These are phyloP conservation scores for Xylaria curta DNA, from an alignment of 495 filamentous ascomycete species.

Conservation along the genomic window DNA sequence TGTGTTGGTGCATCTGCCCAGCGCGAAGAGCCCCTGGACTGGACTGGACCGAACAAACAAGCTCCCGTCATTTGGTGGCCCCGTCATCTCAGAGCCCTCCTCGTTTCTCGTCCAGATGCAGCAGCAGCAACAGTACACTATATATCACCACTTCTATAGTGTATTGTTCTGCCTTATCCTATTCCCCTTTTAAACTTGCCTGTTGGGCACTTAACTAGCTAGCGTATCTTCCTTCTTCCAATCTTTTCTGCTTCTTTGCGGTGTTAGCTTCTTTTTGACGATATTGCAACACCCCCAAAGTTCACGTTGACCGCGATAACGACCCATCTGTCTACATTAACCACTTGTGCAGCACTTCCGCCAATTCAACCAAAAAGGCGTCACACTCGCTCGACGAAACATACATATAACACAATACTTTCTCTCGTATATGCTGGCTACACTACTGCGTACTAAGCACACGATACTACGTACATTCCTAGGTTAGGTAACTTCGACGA, in stretches of 20 bases:
- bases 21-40: conserved; percentile 17
- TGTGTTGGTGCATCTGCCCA: conserved; percentile 18
- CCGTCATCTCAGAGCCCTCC: background rate
- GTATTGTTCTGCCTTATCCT: background rate
- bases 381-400: conserved; percentile 14
- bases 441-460: background rate
- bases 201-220: background rate
- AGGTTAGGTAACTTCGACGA: conserved; percentile 12
- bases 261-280: background rate
- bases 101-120: background rate
- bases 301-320: background rate
- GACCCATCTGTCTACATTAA: background rate
- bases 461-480: background rate
- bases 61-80: background rate
- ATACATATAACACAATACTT: background rate
- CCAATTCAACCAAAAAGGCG: background rate
- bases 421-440: background rate
- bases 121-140: background rate
- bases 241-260: background rate
- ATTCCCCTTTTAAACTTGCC: conserved; percentile 7
- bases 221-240: background rate
- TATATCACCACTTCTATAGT: conserved; percentile 13
- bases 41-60: conserved; percentile 13
- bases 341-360: background rate
- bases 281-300: background rate